Conservation (phyloP, 257 asterid genomes). For the Verbena officinalis region DNA sequence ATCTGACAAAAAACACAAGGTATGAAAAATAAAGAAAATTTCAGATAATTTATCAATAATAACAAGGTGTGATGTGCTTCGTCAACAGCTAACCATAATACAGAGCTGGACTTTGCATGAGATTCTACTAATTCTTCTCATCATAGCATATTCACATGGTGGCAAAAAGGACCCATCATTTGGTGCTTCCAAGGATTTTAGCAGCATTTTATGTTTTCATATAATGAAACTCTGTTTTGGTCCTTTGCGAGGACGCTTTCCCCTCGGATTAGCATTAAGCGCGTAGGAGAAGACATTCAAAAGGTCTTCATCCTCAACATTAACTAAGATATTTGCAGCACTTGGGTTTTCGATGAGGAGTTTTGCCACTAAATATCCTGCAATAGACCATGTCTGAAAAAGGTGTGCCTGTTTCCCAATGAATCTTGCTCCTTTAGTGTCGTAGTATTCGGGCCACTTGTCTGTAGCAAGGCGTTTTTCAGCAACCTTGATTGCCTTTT, state of each 20-base stretch:
- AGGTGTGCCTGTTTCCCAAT: conserved; percentile 79
- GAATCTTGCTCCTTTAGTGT: conserved; percentile 75
- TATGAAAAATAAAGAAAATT: neutral
- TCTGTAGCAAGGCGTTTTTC: conserved; percentile 61
- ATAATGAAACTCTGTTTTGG: conserved; percentile 63
- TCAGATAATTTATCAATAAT: too few relatives aligned
- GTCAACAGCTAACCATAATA: neutral
- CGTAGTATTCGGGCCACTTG: conserved; percentile 86
- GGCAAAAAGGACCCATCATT: neutral
- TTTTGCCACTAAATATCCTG: conserved; percentile 80
- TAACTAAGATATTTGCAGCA: conserved; percentile 71
- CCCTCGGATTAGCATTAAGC: conserved; percentile 57
- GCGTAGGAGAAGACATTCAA: conserved; percentile 58
- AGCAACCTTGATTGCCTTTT: conserved; percentile 63
- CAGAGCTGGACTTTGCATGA: neutral
- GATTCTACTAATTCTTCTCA: conserved; percentile 9
- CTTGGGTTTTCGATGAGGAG: conserved; percentile 64
- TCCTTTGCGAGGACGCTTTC: conserved; percentile 64
- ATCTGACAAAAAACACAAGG: neutral
- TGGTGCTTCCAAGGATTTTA: neutral
- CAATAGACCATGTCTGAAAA: conserved; percentile 81
- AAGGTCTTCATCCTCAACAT: conserved; percentile 66
- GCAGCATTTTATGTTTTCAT: conserved; percentile 35
- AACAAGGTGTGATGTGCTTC: neutral
- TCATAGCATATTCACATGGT: neutral